Evolutionary conservation across 2,329 filamentous ascomycete species (phyloP).

Genomic region (Lomentospora prolificans): DNA sequence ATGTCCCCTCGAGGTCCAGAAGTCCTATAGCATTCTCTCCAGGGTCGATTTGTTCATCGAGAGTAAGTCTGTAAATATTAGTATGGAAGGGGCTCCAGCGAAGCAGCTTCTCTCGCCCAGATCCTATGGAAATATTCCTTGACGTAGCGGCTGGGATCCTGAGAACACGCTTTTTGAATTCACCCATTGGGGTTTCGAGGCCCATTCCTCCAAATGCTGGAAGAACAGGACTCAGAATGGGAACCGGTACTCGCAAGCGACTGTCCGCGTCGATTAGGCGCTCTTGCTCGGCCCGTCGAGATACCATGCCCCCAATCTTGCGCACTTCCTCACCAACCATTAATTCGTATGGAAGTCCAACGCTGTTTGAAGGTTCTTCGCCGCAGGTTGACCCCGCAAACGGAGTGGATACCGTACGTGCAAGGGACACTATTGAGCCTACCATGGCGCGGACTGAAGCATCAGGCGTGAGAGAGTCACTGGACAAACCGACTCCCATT

Average conservation of each 20-base stretch:
- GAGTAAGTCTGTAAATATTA: neutral
- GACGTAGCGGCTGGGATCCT: neutral
- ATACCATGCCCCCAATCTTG: neutral
- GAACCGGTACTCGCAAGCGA: constrained; percentile 19
- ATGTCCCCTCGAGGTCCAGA: neutral
- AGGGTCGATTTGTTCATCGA: neutral
- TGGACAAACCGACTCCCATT: no score
- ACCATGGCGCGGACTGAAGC: neutral
- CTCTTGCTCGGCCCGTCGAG: constrained; percentile 18
- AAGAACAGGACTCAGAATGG: constrained; percentile 18
- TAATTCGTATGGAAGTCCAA: neutral
- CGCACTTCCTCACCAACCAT: neutral
- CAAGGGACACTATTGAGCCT: neutral
- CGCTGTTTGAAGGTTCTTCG: constrained; percentile 4
- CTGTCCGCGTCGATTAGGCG: constrained; percentile 17
- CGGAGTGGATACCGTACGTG: neutral
- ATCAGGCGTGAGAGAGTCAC: no score
- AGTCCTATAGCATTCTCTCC: neutral
- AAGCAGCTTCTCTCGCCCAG: neutral
- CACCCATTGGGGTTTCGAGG: neutral
- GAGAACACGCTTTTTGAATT: neutral
- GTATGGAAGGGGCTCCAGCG: neutral
- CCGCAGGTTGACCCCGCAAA: neutral
- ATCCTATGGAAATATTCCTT: neutral
- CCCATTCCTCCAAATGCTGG: constrained; percentile 16